phyloP scores from a whole-genome alignment of 768 basidiomycete genomes.

The Steccherinum ochraceum region DNA sequence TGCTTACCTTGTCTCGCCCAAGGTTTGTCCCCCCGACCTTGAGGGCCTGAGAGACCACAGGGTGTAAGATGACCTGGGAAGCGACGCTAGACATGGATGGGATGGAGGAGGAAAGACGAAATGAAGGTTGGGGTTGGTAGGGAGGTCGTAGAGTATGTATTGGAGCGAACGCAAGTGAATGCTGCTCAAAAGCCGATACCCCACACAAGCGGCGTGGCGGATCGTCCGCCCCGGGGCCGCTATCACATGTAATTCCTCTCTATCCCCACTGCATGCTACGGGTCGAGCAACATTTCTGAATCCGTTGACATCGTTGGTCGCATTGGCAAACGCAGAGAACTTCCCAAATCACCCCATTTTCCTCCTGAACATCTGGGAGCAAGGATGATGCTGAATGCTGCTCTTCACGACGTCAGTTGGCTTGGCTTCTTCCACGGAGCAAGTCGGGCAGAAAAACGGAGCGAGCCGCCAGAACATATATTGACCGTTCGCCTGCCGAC shows the following conservation, averaged over 20 bases:
- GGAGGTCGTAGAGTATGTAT: background rate
- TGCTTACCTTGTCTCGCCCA: constrained; percentile 85
- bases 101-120: background rate
- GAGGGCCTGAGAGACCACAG: constrained; percentile 66
- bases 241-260: constrained; percentile 22
- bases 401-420: background rate
- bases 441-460: constrained; percentile 7
- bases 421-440: constrained; percentile 1
- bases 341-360: background rate
- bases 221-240: constrained; percentile 2
- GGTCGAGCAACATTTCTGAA: constrained; percentile 11
- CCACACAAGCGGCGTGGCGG: constrained; percentile 10
- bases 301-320: constrained; percentile 3
- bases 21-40: constrained; percentile 76
- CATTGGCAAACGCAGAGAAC: no score
- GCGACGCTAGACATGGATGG: constrained; percentile 37
- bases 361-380: no score
- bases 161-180: no score
- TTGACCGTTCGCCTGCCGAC: no score
- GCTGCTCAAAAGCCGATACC: no score
- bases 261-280: constrained; percentile 10
- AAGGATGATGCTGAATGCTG: no score
- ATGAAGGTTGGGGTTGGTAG: background rate
- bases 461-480: constrained; percentile 1
- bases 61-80: constrained; percentile 82